phyloP scores from a whole-genome alignment of 257 asterid genomes.

The Solanum chmielewskii region DNA sequence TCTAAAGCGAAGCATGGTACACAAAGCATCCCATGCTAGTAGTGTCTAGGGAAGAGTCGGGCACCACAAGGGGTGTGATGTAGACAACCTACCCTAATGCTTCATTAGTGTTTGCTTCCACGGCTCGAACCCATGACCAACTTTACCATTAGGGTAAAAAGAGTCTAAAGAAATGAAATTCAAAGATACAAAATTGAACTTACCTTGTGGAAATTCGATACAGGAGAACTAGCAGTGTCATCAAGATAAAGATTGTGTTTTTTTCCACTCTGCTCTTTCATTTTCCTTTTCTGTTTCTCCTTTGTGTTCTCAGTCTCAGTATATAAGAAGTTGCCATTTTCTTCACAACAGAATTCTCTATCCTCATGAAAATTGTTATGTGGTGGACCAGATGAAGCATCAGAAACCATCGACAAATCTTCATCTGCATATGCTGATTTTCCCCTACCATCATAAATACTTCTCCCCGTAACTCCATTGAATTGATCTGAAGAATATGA shows the following conservation, averaged over 20 bases:
- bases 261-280: conserved; percentile 8
- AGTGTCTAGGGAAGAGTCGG: not conserved
- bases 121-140: not conserved
- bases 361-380: conserved; percentile 15
- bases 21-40: not conserved
- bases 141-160: not conserved
- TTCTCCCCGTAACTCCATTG: conserved; percentile 5
- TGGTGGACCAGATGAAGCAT: conserved; percentile 93
- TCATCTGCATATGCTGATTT: conserved; percentile 9
- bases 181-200: not conserved
- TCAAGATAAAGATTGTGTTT: conserved; percentile 45
- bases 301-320: conserved; percentile 7
- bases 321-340: not conserved
- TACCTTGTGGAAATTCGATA: conserved; percentile 22
- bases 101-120: not conserved
- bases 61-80: not conserved
- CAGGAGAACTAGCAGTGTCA: conserved; percentile 87
- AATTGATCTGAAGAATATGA: conserved; percentile 29
- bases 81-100: not conserved
- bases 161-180: not conserved
- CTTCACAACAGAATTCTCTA: conserved; percentile 2
- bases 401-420: conserved; percentile 79
- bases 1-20: not conserved
- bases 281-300: conserved; percentile 13
- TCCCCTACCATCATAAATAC: not conserved